These are phyloP conservation scores for Stromatinia cepivora DNA, from an alignment of 2,329 filamentous ascomycete species.

Conservation along the genomic window DNA sequence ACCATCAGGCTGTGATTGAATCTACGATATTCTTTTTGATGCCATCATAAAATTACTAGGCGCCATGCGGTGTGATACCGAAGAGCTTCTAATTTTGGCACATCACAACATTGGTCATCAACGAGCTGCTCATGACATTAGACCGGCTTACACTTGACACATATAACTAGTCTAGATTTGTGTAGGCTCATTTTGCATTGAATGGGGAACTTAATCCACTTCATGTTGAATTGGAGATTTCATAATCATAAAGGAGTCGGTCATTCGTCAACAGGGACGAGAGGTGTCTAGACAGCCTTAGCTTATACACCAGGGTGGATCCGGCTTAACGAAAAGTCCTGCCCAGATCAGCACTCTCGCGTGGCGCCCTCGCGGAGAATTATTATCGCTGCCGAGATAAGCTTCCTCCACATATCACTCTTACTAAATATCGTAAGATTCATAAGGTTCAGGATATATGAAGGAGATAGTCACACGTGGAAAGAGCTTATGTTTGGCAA, in stretches of 20 bases:
- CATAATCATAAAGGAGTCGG: background rate
- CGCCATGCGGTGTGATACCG: background rate
- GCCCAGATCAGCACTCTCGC: background rate
- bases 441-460: slow-evolving; percentile 8
- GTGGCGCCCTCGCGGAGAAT: background rate
- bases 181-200: background rate
- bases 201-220: background rate
- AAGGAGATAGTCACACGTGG: background rate
- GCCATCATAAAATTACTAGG: background rate
- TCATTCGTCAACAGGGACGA: background rate
- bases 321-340: background rate
- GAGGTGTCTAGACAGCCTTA: background rate
- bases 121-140: background rate
- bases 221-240: background rate
- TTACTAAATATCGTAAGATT: background rate
- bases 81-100: background rate
- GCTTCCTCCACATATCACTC: background rate
- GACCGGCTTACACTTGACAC: background rate
- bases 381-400: background rate
- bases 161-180: background rate
- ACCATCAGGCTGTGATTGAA: background rate
- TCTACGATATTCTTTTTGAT: background rate
- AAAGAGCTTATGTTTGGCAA: background rate
- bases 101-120: background rate
- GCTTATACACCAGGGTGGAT: background rate